Base-by-base conservation (phyloP, 179 eudicot genomes). In the Beta macrorhiza region DNA sequence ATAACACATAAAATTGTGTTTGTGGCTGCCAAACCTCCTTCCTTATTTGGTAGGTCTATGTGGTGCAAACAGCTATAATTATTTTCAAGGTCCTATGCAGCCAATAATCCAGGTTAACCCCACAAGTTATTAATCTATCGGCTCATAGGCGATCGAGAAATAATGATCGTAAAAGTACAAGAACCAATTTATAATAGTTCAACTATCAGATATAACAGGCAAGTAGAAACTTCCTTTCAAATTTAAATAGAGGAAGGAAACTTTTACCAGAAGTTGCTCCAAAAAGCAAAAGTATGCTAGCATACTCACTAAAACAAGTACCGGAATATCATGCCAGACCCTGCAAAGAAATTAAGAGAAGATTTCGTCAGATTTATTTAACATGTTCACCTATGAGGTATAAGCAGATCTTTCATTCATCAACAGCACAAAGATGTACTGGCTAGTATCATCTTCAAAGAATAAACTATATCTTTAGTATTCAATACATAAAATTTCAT, bases 211-310 rank as follows among this genome's bases (percentile, higher is more conserved):
- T 56, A n/a, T 22, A 69, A 69, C 51, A 70, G 53, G 12, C 25
- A 61, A 55, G 29, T 53, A 20, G 57, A 55, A 82, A 59, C 52
- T 75, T 75, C 74, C 14, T 12, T 53, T 22, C 47, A 67, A 55
- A 22, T 22, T 76, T 47, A 45, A 29, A 75, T 68, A 7, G 20
- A 74, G 11, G 72, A 80, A 72, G 29, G 37, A 71, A 70, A 79
- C 37, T 51, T 56, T 52, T 90, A 93, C 98, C 98, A 95, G 86
- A 86, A 95, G 95, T 82, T 95, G 93, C 88, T 95, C 98, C 84
- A 95, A 82, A 80, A 95, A 92, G 87, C 97, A 93, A 77, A 95
- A 95, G 80, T 95, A 95, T 44, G 94, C 97, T 55, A 95, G 92
- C 91, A 90, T 86, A 90, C 98, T 95, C 85, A 93, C 91, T 80